These are phyloP conservation scores for Sungouiozyma ichnusensis DNA, from an alignment of 805 yeast species.

Conservation along the genomic window DNA sequence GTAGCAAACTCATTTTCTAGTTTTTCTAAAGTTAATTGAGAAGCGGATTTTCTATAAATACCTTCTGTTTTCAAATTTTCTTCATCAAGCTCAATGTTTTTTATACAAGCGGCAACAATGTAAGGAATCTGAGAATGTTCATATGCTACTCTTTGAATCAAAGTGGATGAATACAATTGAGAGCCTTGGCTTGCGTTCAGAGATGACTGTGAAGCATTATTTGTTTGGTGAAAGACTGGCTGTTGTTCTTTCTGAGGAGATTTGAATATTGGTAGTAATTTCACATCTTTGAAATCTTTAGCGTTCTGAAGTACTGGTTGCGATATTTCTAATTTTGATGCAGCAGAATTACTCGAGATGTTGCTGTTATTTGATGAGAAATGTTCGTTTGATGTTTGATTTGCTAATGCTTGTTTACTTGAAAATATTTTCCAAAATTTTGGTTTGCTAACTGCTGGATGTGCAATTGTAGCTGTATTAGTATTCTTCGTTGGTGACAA, in stretches of 20 bases:
- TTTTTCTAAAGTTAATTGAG: slow-evolving; percentile 42
- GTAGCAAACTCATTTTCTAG: slow-evolving; percentile 16
- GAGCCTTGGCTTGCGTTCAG: slow-evolving; percentile 8
- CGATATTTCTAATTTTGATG: slow-evolving; percentile 23
- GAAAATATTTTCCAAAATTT: slow-evolving; percentile 29
- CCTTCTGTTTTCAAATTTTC: slow-evolving; percentile 58
- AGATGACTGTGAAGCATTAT: neutral
- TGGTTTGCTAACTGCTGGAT: slow-evolving; percentile 20
- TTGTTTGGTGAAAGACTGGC: neutral
- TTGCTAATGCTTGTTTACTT: slow-evolving; percentile 2
- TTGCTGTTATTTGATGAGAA: neutral
- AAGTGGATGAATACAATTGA: slow-evolving; percentile 31
- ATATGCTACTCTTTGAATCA: slow-evolving; percentile 49
- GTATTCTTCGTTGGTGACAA: slow-evolving; percentile 11
- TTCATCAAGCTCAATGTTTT: slow-evolving; percentile 71
- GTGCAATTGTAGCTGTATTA: slow-evolving; percentile 16
- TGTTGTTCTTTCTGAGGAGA: slow-evolving; percentile 1
- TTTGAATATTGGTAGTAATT: slow-evolving; percentile 20
- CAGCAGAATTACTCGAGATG: neutral
- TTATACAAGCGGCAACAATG: slow-evolving; percentile 58
- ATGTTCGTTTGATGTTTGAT: neutral
- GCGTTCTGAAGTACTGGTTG: slow-evolving; percentile 30
- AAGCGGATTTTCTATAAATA: slow-evolving; percentile 80
- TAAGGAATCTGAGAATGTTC: slow-evolving; percentile 61
- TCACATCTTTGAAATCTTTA: slow-evolving; percentile 30